Base-by-base conservation (phyloP, 768 basidiomycete species). In the Hericium alpestre region DNA sequence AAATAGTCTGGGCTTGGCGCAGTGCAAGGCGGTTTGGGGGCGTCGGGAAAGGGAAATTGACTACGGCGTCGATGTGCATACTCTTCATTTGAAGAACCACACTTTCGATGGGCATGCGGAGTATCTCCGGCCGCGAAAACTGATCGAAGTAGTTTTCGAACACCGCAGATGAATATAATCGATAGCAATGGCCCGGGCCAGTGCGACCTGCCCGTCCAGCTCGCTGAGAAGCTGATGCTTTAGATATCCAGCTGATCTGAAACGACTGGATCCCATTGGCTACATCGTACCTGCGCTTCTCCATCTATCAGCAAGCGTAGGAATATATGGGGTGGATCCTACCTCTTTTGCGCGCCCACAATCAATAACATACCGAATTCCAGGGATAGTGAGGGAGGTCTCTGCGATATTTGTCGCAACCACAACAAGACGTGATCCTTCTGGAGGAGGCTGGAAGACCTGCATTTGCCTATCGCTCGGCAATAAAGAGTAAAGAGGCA, bases 31-130 rank as follows among this genome's bases (percentile, higher is more conserved):
- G 81, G 69, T 96, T 90, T 0, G 96, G 96, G 13, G 95, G 87
- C 0, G 96, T 97, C 1, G 96, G 96, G 72, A 98, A 98, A 15
- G 96, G 96, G 70, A 99, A 99, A 72, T 98, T 98, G 63, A 91
- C 77, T 40, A 98, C 92, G 1, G 91, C 79, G 65, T 98, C 93
- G 58, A 99, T 95, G 66, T 95, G 91, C 93, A 99, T 97, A 69
- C 84, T 86, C 76, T 99, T 99, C 95, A 99, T 97, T 70, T 97
- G 94, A 37, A 98, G 76, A 9, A 98, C 90, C 22, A 98, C 86
- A 1, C 93, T 94, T 64, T 98, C 96, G 63, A 98, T 95, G 0
- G 96, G 94, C 74, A 90, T 93, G 22, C 94, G 87, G 47, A 93
- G 78, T 56, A 98, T 94, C 69, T 99, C 96, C 2, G 96, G 96